Conservation (phyloP, 169 alveolate species). For the Ichthyophthirius multifiliis region DNA sequence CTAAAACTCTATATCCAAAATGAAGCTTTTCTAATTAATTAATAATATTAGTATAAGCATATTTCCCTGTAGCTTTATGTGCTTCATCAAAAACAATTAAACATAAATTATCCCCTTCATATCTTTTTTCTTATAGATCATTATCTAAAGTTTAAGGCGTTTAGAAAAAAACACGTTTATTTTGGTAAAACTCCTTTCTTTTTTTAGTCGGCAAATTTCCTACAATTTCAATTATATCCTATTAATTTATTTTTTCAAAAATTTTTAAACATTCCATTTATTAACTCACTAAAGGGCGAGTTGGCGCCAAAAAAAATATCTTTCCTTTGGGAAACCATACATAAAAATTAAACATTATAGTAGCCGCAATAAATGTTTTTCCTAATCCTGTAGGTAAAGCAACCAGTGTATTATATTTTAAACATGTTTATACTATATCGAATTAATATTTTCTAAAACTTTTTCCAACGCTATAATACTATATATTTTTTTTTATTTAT, state of each 20-base stretch:
- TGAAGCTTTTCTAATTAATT: constrained; percentile 19
- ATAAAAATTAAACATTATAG: constrained; percentile 52
- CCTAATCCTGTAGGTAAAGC: constrained; percentile 76
- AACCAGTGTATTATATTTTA: constrained; percentile 57
- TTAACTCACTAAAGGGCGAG: constrained; percentile 59
- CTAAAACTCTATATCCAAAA: constrained; percentile 52
- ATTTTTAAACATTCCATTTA: constrained; percentile 33
- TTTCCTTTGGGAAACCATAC: constrained; percentile 67
- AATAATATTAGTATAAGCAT: constrained; percentile 57
- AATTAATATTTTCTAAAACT: constrained; percentile 53
- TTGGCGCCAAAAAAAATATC: constrained; percentile 70
- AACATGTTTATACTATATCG: constrained; percentile 46
- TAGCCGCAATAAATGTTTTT: constrained; percentile 65
- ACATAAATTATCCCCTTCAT: constrained; percentile 8
- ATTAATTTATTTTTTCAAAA: constrained; percentile 12
- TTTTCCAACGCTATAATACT: constrained; percentile 48
- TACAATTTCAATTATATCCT: constrained; percentile 42
- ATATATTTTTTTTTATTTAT: not conserved
- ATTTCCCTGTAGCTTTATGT: constrained; percentile 65
- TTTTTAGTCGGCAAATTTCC: constrained; percentile 45
- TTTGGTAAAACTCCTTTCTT: constrained; percentile 36
- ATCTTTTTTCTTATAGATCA: constrained; percentile 35
- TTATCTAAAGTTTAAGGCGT: constrained; percentile 65
- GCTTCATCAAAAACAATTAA: constrained; percentile 52
- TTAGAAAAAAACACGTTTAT: constrained; percentile 49